Evolutionary conservation across 768 basidiomycete species (phyloP).

Genomic region (Fibroporia radiculosa): DNA sequence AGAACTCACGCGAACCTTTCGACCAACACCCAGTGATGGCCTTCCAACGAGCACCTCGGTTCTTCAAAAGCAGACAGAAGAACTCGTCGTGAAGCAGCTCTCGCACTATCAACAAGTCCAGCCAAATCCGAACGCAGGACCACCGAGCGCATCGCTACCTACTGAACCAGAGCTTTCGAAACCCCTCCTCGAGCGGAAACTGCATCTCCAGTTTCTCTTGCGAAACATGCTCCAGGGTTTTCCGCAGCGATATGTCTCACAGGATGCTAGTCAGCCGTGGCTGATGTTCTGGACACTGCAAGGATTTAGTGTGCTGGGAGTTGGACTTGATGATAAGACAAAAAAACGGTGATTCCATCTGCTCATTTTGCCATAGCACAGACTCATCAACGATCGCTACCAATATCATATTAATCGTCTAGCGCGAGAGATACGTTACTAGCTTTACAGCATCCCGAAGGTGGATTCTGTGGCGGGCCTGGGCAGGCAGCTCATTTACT

Average conservation of each 20-base stretch:
- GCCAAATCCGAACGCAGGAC: neutral
- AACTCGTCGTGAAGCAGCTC: constrained; percentile 47
- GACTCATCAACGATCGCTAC: neutral
- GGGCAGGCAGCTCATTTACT: constrained; percentile 84
- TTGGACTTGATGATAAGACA: constrained; percentile 68
- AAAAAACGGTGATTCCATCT: constrained; percentile 70
- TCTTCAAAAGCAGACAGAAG: constrained; percentile 60
- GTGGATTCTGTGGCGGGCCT: constrained; percentile 90
- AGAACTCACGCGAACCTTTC: neutral
- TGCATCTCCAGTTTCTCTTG: constrained; percentile 71
- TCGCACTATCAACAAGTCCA: constrained; percentile 24
- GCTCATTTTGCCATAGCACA: no score
- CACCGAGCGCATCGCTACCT: constrained; percentile 1
- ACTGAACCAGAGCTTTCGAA: no score
- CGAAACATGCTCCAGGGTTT: constrained; percentile 73
- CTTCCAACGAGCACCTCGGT: constrained; percentile 57
- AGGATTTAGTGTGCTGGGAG: constrained; percentile 70
- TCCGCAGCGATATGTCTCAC: constrained; percentile 66
- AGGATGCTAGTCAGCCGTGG: constrained; percentile 97
- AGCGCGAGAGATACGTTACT: constrained; percentile 80
- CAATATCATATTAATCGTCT: neutral
- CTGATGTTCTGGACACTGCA: constrained; percentile 91
- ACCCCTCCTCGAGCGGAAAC: constrained; percentile 46
- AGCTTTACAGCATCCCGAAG: constrained; percentile 74
- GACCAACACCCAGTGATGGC: constrained; percentile 43